phyloP scores from a whole-genome alignment of 169 alveolate genomes.

The Theileria sp. region DNA sequence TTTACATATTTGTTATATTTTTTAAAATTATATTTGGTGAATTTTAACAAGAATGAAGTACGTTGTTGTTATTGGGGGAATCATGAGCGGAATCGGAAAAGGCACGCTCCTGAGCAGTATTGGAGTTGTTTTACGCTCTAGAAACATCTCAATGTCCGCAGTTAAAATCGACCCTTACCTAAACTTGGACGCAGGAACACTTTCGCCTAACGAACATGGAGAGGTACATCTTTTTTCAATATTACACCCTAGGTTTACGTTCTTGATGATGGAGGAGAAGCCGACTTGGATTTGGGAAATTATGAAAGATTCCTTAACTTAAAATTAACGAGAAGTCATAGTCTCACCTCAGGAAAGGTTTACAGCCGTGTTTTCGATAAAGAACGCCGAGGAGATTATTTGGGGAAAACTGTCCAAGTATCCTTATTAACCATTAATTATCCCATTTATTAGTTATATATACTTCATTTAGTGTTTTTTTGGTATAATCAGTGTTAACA shows the following conservation, averaged over 20 bases:
- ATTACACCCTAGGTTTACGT: conserved; percentile 71
- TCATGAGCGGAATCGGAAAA: conserved; percentile 94
- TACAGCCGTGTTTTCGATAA: conserved; percentile 85
- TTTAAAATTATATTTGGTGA: background rate
- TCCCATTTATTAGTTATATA: background rate
- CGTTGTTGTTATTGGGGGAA: conserved; percentile 92
- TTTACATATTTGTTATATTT: background rate
- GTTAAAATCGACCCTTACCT: conserved; percentile 96
- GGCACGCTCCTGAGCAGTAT: conserved; percentile 92
- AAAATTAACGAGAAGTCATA: conserved; percentile 83
- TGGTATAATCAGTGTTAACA: background rate
- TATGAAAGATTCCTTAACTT: conserved; percentile 92
- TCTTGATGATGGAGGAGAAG: conserved; percentile 96
- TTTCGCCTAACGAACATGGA: conserved; percentile 97
- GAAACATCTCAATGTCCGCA: conserved; percentile 88
- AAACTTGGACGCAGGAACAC: conserved; percentile 92
- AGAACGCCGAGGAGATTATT: conserved; percentile 92
- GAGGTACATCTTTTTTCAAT: conserved; percentile 79
- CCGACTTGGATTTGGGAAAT: conserved; percentile 97
- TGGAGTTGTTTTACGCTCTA: conserved; percentile 87
- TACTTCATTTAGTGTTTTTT: background rate
- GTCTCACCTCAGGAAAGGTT: conserved; percentile 94
- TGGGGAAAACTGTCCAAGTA: conserved; percentile 96
- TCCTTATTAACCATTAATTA: conserved; percentile 13
- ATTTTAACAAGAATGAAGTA: conserved; percentile 70